Evolutionary conservation across 2,329 filamentous ascomycete genomes (phyloP).

Genomic region (Diaporthe caulivora): DNA sequence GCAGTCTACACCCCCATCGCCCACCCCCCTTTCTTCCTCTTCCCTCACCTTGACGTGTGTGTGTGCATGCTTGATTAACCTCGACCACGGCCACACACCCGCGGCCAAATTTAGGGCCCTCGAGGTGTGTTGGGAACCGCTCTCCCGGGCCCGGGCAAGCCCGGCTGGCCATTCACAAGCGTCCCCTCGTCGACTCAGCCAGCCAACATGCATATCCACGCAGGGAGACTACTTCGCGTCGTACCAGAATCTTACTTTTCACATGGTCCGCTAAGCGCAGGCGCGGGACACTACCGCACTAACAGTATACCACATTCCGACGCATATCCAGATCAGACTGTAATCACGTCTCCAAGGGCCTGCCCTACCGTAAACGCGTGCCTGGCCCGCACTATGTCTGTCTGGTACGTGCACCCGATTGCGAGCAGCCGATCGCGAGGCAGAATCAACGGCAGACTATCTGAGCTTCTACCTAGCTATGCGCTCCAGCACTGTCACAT

Average conservation of each 20-base stretch:
- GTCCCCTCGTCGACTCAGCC: slow-evolving; percentile 33
- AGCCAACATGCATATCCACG: slow-evolving; percentile 21
- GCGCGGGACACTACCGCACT: neutral
- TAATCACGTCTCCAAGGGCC: slow-evolving; percentile 1
- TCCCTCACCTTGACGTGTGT: neutral
- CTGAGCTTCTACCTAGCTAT: slow-evolving; percentile 16
- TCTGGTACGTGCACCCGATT: slow-evolving; percentile 2
- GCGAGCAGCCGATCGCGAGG: slow-evolving; percentile 32
- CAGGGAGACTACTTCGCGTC: slow-evolving; percentile 14
- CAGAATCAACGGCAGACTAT: slow-evolving; percentile 29
- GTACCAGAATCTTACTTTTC: slow-evolving; percentile 26
- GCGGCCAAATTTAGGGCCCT: slow-evolving; percentile 8
- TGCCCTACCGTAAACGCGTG: neutral
- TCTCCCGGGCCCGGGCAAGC: slow-evolving; percentile 34
- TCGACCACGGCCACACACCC: slow-evolving; percentile 22
- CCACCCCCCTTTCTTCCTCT: neutral
- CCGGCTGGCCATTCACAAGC: slow-evolving; percentile 21
- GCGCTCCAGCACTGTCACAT: neutral
- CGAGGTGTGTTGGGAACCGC: slow-evolving; percentile 9
- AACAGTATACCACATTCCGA: neutral
- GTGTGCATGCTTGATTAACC: too few species aligned
- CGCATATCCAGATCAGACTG: slow-evolving; percentile 23
- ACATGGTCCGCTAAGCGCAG: slow-evolving; percentile 24
- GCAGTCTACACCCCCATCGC: neutral
- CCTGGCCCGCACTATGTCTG: neutral